phyloP scores from a whole-genome alignment of 768 basidiomycete genomes.

The Rubroboletus satanas region DNA sequence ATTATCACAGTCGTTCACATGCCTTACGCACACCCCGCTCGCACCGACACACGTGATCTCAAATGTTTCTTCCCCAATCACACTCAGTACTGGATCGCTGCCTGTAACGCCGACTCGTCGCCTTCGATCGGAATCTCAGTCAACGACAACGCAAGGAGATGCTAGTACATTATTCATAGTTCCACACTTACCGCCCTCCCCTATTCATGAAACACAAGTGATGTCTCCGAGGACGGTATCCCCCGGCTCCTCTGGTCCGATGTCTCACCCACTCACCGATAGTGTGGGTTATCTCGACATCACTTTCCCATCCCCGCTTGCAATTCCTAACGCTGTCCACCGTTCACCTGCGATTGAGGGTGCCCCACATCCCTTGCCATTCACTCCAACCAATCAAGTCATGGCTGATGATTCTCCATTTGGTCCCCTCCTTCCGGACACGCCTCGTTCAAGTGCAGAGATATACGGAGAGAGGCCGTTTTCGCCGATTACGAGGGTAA shows the following conservation, averaged over 20 bases:
- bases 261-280: neutral
- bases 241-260: neutral
- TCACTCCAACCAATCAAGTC: constrained; percentile 16
- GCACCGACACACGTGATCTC: constrained; percentile 47
- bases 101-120: constrained; percentile 15
- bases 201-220: constrained; percentile 1
- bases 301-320: constrained; percentile 7
- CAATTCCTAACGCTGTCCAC: constrained; percentile 1
- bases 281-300: neutral
- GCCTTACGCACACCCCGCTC: constrained; percentile 45
- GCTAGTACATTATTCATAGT: neutral
- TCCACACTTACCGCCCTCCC: neutral
- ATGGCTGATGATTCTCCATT: constrained; percentile 28
- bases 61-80: constrained; percentile 34
- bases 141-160: constrained; percentile 10
- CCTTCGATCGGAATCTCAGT: constrained; percentile 17
- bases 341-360: neutral
- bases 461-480: constrained; percentile 28
- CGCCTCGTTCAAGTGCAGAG: constrained; percentile 26
- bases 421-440: constrained; percentile 29
- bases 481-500: constrained; percentile 24
- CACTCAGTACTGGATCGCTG: constrained; percentile 11
- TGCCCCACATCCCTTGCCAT: constrained; percentile 7
- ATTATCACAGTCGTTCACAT: constrained; percentile 39
- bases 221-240: neutral